Evolutionary conservation across 2,329 filamentous ascomycete genomes (phyloP), one percentile per base, ranked within the genome.

Genomic region (Fusarium avenaceum): DNA sequence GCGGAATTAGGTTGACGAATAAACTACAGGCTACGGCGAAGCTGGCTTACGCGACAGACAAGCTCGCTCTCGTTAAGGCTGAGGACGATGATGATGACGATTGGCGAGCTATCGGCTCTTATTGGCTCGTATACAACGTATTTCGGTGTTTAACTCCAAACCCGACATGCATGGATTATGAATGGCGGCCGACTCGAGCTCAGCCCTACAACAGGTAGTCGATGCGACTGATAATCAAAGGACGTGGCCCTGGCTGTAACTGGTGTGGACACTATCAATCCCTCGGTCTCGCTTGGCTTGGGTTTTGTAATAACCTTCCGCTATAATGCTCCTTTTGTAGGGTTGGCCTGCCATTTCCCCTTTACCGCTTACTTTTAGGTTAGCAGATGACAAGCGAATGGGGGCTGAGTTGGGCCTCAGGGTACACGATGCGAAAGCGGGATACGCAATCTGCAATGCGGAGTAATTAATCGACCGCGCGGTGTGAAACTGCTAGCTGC

Each of bases 171-270:
- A 38, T 53, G 43, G 15, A 20, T n/a, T 20, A 42, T 33, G 35
- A n/a, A 44, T 46, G 48, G 58, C 65, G 64, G 67, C 62, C 53
- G 61, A 63, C 60, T 51, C 32, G 48, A 69, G 46, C 68, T 71
- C 69, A 71, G 69, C 69, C 69, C 68, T 71, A 71, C 55, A 38
- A 38, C 11, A 38, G 35, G 35, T 38, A 38, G 17, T 38, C 35
- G 35, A 38, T 38, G 35, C 35, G 35, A 38, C 17, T n/a, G 28
- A 62, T 47, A 30, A 49, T 51, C 46, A 66, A 49, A 50, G 54
- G 58, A 60, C 58, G 65, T 46, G 52, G 52, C 56, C 45, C 45
- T 30, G 57, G 15, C 52, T 63, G 42, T 55, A 45, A 69, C 26
- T 69, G 66, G 66, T 26, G 45, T 24, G 33, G 17, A 35, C 17